Evolutionary conservation across 495 filamentous ascomycete genomes (phyloP).

Genomic region (Penicillium canescens): DNA sequence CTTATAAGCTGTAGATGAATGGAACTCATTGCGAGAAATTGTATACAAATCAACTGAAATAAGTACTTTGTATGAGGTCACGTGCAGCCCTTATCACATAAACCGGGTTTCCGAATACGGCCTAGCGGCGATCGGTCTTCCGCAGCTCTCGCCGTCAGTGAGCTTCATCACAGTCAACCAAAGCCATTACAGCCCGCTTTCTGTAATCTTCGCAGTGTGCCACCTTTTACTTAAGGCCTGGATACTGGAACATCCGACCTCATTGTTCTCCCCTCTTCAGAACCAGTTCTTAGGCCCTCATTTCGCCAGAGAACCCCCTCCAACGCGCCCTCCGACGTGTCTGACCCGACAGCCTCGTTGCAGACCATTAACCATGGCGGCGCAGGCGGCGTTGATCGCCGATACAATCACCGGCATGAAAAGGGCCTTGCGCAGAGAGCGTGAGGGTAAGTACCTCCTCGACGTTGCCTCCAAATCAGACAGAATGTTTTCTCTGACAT

Average conservation of each 20-base stretch:
- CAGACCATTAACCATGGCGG: constrained; percentile 58
- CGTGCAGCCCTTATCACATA: constrained; percentile 37
- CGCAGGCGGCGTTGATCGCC: constrained; percentile 66
- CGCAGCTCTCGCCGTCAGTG: constrained; percentile 30
- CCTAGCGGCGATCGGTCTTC: constrained; percentile 38
- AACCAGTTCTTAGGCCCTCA: not conserved
- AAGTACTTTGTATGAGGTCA: constrained; percentile 12
- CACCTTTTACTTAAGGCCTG: not conserved
- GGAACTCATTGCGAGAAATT: not conserved
- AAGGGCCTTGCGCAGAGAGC: constrained; percentile 62
- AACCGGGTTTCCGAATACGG: constrained; percentile 21
- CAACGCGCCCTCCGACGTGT: constrained; percentile 17
- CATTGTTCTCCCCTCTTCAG: not conserved
- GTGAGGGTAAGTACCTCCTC: constrained; percentile 51
- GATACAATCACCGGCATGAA: constrained; percentile 80
- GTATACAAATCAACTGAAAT: not conserved
- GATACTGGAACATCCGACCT: not conserved
- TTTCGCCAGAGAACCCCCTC: constrained; percentile 8
- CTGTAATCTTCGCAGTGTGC: not conserved
- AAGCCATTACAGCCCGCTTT: constrained; percentile 3
- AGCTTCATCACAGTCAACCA: constrained; percentile 24
- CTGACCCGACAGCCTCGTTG: constrained; percentile 16
- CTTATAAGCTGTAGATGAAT: not conserved
- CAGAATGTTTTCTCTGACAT: constrained; percentile 11
- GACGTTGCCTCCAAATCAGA: not conserved